A percentile compares a stretch with the other conserved stretches of the same genome.
phyloP scores from a whole-genome alignment of 371 early-diverging fungal species.

The Choanephora cucurbitarum region DNA sequence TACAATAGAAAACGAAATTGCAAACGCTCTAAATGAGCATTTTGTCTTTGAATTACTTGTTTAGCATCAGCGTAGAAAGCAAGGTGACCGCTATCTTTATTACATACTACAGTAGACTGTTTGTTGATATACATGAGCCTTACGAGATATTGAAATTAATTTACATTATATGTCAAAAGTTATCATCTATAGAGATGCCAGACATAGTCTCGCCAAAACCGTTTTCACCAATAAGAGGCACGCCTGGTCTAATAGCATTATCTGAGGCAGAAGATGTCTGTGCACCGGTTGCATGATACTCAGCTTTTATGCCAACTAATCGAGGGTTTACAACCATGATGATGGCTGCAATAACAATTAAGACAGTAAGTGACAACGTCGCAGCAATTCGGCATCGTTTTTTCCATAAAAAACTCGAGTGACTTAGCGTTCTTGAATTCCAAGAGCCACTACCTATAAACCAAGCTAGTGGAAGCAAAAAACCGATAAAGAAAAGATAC shows the following conservation, averaged over 20 bases:
- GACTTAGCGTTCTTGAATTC: not conserved
- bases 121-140: too few relatives aligned
- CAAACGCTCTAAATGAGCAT: too few relatives aligned
- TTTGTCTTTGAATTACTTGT: too few relatives aligned
- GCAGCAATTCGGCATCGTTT: conserved; percentile 50
- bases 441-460: conserved; percentile 38
- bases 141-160: too few relatives aligned
- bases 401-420: conserved; percentile 32
- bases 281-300: conserved; percentile 26
- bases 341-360: conserved; percentile 30
- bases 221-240: conserved; percentile 38
- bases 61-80: too few relatives aligned
- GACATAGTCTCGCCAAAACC: conserved; percentile 38
- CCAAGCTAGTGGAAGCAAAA: conserved; percentile 41
- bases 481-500: conserved; percentile 39
- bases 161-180: too few relatives aligned
- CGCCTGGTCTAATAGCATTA: conserved; percentile 41
- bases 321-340: conserved; percentile 42
- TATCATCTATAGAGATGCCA: conserved; percentile 22
- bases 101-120: too few relatives aligned
- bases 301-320: conserved; percentile 36
- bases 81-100: too few relatives aligned
- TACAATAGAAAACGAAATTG: too few relatives aligned
- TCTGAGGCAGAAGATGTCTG: conserved; percentile 34
- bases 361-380: conserved; percentile 27